Evolutionary conservation across 257 asterid species (phyloP).

Genomic region (Gardenia jasminoides): DNA sequence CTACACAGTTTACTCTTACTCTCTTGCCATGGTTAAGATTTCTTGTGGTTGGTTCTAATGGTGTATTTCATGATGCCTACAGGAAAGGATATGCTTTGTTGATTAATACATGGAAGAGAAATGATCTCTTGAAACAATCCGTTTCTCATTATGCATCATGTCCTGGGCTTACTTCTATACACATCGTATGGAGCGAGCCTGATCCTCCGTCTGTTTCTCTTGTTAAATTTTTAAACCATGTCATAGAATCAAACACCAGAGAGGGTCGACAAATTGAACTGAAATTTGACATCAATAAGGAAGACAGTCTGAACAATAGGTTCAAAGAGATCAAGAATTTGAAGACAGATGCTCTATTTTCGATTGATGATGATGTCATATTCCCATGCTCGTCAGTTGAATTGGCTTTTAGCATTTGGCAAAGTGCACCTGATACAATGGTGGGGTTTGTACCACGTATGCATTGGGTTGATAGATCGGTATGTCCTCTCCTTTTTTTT

Average conservation of each 20-base stretch:
- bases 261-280: slow-evolving; percentile 52
- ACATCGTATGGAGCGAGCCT: slow-evolving; percentile 83
- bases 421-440: slow-evolving; percentile 74
- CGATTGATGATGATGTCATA: slow-evolving; percentile 78
- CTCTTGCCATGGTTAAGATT: background rate
- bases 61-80: slow-evolving; percentile 18
- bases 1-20: background rate
- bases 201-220: slow-evolving; percentile 69
- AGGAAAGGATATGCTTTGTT: slow-evolving; percentile 76
- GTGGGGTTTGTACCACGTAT: slow-evolving; percentile 94
- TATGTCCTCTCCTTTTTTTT: slow-evolving; percentile 26
- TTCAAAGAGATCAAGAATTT: slow-evolving; percentile 78
- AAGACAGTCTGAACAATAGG: slow-evolving; percentile 87
- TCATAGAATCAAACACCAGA: slow-evolving; percentile 38
- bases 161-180: slow-evolving; percentile 66
- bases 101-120: slow-evolving; percentile 90
- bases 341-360: slow-evolving; percentile 71
- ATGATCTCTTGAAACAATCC: slow-evolving; percentile 72
- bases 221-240: slow-evolving; percentile 45
- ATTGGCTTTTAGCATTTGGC: slow-evolving; percentile 72
- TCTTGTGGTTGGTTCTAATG: background rate
- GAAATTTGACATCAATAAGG: slow-evolving; percentile 63
- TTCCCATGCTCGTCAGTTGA: slow-evolving; percentile 73
- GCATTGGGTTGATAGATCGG: slow-evolving; percentile 67
- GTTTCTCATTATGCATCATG: slow-evolving; percentile 75